Base-by-base conservation (phyloP, 768 basidiomycete species). In the Hemileccinum impolitum region DNA sequence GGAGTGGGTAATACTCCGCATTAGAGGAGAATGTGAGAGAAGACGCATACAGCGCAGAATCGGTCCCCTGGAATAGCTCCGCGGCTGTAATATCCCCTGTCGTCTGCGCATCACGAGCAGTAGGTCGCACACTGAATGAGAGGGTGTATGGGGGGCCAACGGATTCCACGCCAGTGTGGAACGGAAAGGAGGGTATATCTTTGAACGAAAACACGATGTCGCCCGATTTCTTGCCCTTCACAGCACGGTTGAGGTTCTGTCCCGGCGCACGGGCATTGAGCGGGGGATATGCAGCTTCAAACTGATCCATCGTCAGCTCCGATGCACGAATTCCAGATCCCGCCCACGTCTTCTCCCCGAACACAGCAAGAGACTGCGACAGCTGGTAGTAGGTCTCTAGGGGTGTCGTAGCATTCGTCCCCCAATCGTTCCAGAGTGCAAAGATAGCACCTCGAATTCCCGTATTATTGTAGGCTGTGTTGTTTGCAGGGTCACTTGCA, bases 81-180 rank as follows among this genome's bases (percentile, higher is more conserved):
- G 64, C 63, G 5, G 19, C n/a, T 15, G 43, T 48, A 3, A 13
- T 52, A 26, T 58, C 32, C 13, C 59, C 53, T 13, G 55, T 47
- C 39, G 52, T 52, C 39, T 36, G 36, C 11, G 52, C 35, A 36
- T 57, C 60, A 2, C 25, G 31, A 11, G 54, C n/a, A n/a, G 52
- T 34, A 13, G 71, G 70, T 17, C 66, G 63, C n/a, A 75, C 60
- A 19, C 61, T 64, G 62, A 74, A 74, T 5, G 61, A 66, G 13
- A 76, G 53, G 14, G 70, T 72, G 52, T 76, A 75, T 10, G 72
- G 73, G 7, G 74, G 74, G 9, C 74, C 74, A 7, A 75, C 69
- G 3, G 73, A 74, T 30, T 63, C 58, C 45, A 71, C 59, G 6
- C 53, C 53, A 0, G 72, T 72, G 39, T 44, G 28, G 19, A 70